Base-by-base conservation (phyloP, 2,329 filamentous ascomycete species). In the Talaromyces funiculosus region DNA sequence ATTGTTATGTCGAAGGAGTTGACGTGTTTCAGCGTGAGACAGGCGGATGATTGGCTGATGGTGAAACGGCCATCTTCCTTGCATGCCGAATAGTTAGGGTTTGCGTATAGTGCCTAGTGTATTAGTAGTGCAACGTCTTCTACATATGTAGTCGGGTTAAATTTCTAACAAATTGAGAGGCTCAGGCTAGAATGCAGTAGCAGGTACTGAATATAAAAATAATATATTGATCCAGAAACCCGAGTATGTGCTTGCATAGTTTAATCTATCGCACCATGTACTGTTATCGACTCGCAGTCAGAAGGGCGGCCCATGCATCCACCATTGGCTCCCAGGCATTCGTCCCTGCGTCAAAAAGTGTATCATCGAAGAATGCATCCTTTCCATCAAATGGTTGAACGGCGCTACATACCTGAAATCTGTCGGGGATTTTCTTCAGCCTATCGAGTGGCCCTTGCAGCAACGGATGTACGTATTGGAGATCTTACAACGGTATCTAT, bases 1-100 rank as follows among this genome's bases (percentile, higher is more conserved):
- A 51, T 12, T 20, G 16, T 33, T 20, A 22, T 33, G 55, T 22
- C 35, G 20, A 40, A 40, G 56, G 26, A 12, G 20, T 59, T 37
- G 20, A 7, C 42, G 56, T 38, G 56, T 59, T 49, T 59, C 55
- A 57, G 35, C 42, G 43, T 51, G 56, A 59, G 56, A 59, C 56
- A 49, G 18, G 12, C 56, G 35, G 33, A 37, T 24, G 56, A 59
- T 59, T 59, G 56, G 56, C 56, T 57, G 45, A 40, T 57, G 54
- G 42, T 61, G 60, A 61, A 61, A 61, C 60, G 24, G 37, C 54
- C 20, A 43, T 24, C 22, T 10, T 35, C 53, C 18, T 29, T 53
- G 29, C n/a, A 33, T 35, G 29, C n/a, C 24, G 16, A 6, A 10
- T n/a, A 53, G 14, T 54, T 54, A 40, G 51, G 51, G 33, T 54